Evolutionary conservation across 768 basidiomycete genomes (phyloP).

Genomic region (Cystofilobasidium capitatum): DNA sequence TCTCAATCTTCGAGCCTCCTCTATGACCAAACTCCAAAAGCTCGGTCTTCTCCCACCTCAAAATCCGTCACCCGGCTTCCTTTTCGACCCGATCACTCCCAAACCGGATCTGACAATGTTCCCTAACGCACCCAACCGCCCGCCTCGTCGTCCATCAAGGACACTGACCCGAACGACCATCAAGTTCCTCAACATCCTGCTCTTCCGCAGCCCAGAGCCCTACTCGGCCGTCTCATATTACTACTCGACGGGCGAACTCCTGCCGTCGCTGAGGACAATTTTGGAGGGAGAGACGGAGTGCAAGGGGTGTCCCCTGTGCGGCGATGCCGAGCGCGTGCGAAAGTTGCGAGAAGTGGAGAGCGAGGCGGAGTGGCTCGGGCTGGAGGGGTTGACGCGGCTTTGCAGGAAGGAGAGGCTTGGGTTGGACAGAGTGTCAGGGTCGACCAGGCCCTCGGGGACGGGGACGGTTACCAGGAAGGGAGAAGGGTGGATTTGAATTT

Average conservation of each 20-base stretch:
- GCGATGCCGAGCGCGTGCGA: constrained; percentile 14
- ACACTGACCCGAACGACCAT: neutral
- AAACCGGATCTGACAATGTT: neutral
- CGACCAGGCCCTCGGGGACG: neutral
- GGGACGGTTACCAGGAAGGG: neutral
- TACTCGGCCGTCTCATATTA: constrained; percentile 18
- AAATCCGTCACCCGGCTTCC: neutral
- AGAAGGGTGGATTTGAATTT: neutral
- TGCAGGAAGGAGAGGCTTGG: constrained; percentile 10
- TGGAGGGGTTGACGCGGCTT: constrained; percentile 5
- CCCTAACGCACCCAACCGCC: neutral
- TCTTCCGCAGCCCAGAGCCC: constrained; percentile 18
- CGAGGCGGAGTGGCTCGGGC: constrained; percentile 16
- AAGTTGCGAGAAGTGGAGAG: constrained; percentile 12
- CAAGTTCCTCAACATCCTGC: constrained; percentile 21
- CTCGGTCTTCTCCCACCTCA: constrained; percentile 20
- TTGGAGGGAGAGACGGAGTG: constrained; percentile 6
- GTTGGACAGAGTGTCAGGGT: neutral
- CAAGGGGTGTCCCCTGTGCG: constrained; percentile 18
- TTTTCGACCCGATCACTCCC: neutral
- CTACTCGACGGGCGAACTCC: constrained; percentile 5
- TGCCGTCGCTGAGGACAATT: constrained; percentile 9
- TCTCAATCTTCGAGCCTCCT: constrained; percentile 16
- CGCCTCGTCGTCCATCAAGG: neutral
- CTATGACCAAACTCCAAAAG: constrained; percentile 21